phyloP scores from a whole-genome alignment of 805 yeast species.

The Zygoascus bituminiphila region DNA sequence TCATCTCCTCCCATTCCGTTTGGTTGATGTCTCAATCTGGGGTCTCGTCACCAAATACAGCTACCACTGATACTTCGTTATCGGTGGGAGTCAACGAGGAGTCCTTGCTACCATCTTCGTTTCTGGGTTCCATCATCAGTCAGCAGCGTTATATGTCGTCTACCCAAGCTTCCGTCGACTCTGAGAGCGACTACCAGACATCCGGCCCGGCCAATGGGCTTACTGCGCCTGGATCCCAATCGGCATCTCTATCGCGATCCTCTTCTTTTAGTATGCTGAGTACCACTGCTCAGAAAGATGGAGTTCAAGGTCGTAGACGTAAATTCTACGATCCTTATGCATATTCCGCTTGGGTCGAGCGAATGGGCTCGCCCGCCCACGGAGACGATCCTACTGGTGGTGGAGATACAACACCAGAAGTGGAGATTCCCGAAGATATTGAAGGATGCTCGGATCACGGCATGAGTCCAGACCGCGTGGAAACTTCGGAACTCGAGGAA shows the following conservation, averaged over 20 bases:
- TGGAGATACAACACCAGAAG: background rate
- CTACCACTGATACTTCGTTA: background rate
- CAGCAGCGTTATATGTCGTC: constrained; percentile 1
- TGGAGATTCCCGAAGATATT: background rate
- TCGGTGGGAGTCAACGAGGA: background rate
- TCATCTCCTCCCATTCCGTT: too few relatives aligned
- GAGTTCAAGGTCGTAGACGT: constrained; percentile 55
- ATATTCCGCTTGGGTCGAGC: constrained; percentile 15
- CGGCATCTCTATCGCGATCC: constrained; percentile 53
- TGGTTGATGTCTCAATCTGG: constrained; percentile 1
- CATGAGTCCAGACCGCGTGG: background rate
- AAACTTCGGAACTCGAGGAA: background rate
- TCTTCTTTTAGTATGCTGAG: constrained; percentile 56
- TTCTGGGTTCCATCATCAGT: background rate
- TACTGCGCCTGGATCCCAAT: constrained; percentile 29
- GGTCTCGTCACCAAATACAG: background rate
- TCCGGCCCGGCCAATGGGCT: constrained; percentile 4
- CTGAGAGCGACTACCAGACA: constrained; percentile 22
- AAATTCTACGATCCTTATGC: constrained; percentile 35
- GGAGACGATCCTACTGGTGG: background rate
- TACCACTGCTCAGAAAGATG: constrained; percentile 67
- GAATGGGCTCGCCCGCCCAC: constrained; percentile 3
- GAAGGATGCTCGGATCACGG: background rate
- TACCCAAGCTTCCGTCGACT: constrained; percentile 22
- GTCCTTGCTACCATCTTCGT: background rate